Conservation (phyloP, 495 filamentous ascomycete genomes). For the Aspergillus olivimuriae region DNA sequence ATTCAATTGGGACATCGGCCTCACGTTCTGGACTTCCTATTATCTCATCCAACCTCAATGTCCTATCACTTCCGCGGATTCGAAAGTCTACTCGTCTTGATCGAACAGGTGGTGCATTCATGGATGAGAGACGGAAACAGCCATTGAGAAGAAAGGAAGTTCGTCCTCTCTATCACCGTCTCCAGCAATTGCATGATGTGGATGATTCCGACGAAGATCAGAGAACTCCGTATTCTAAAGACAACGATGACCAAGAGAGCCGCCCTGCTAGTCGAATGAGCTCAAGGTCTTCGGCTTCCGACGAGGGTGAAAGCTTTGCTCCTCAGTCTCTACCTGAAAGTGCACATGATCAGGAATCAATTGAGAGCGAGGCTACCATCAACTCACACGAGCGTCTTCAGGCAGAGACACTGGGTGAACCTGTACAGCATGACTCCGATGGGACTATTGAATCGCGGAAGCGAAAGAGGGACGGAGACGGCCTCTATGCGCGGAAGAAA, state of each 20-base stretch:
- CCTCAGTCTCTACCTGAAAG: no score
- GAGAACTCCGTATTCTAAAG: constrained; percentile 53
- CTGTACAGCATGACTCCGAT: no score
- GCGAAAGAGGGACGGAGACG: no score
- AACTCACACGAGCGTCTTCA: no score
- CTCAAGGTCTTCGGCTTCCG: constrained; percentile 56
- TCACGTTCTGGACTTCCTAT: constrained; percentile 41
- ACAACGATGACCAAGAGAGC: constrained; percentile 80
- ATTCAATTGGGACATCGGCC: constrained; percentile 58
- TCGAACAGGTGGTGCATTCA: constrained; percentile 60
- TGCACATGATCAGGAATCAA: no score
- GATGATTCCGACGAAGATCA: constrained; percentile 58
- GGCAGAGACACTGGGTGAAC: no score
- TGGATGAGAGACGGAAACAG: constrained; percentile 67
- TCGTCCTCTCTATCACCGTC: constrained; percentile 50
- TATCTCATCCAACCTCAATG: constrained; percentile 42
- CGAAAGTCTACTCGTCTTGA: constrained; percentile 57
- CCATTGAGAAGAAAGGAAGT: constrained; percentile 46
- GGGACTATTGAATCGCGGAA: no score
- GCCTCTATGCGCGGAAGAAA: no score
- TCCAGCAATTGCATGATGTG: constrained; percentile 50
- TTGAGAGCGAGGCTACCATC: no score
- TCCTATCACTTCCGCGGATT: constrained; percentile 64
- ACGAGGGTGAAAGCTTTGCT: constrained; percentile 52
- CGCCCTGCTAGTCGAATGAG: constrained; percentile 73